Evolutionary conservation across 108 stramenopile genomes (phyloP).

Genomic region (Schizochytrium sp.): DNA sequence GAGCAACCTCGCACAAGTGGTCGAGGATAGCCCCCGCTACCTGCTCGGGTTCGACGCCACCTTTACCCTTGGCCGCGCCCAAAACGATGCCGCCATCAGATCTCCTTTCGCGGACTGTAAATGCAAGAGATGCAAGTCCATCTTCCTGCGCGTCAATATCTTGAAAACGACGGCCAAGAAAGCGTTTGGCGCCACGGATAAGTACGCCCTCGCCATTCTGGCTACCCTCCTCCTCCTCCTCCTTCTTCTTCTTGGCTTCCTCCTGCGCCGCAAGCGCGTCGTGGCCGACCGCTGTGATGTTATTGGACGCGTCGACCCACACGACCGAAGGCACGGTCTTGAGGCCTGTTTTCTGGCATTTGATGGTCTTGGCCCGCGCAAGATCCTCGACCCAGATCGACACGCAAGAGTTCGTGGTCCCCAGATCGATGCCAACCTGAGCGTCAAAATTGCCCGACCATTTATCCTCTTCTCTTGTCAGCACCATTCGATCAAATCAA

Average conservation of each 20-base stretch:
- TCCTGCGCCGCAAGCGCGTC: neutral
- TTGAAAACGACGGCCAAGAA: neutral
- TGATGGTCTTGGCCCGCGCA: neutral
- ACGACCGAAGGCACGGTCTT: neutral
- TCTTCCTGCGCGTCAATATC: neutral
- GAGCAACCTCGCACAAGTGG: neutral
- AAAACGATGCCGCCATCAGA: neutral
- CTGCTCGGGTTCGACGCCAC: neutral
- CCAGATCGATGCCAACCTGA: neutral
- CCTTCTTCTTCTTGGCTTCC: neutral
- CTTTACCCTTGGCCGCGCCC: neutral
- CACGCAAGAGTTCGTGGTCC: conserved; percentile 3
- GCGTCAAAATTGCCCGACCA: no score
- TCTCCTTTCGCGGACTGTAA: neutral
- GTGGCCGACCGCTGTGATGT: neutral
- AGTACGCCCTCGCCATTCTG: neutral
- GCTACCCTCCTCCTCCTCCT: neutral
- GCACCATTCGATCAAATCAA: no score
- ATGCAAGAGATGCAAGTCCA: neutral
- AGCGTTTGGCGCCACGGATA: neutral
- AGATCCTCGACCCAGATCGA: conserved; percentile 5
- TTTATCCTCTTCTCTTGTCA: no score
- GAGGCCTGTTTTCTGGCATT: neutral
- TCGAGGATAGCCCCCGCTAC: neutral
- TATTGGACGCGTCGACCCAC: neutral